Percentiles rank a stretch among this genome's conserved stretches.
Conservation (phyloP, 148 eudicot species). For the Chenopodium suecicum region DNA sequence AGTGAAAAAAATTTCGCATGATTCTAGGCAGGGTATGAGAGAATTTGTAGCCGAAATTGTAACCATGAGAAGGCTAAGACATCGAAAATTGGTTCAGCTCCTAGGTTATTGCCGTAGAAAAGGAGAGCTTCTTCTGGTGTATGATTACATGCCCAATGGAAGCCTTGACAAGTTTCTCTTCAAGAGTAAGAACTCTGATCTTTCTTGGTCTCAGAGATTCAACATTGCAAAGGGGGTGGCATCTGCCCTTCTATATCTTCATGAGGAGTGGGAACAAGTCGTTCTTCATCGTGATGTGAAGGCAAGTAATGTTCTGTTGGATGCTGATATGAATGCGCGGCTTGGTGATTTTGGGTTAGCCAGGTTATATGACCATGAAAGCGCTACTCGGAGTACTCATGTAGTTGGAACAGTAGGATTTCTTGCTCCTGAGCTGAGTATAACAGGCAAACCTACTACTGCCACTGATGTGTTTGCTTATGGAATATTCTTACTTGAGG, state of each 20-base stretch:
- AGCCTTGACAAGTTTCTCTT: slow-evolving; percentile 34
- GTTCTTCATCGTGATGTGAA: slow-evolving; percentile 27
- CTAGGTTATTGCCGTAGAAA: slow-evolving; percentile 36
- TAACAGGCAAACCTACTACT: slow-evolving; percentile 19
- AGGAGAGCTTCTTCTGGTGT: slow-evolving; percentile 33
- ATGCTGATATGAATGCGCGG: slow-evolving; percentile 22
- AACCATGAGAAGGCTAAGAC: slow-evolving; percentile 33
- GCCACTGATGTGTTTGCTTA: slow-evolving; percentile 29
- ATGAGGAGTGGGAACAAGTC: slow-evolving; percentile 29
- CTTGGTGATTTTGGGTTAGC: slow-evolving; percentile 39
- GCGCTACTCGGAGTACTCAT: slow-evolving; percentile 20
- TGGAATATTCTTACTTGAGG: slow-evolving; percentile 26
- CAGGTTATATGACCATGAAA: slow-evolving; percentile 25
- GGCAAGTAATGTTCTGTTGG: slow-evolving; percentile 25
- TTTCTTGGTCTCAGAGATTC: slow-evolving; percentile 22
- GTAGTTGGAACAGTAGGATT: slow-evolving; percentile 31
- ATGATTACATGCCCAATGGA: slow-evolving; percentile 37
- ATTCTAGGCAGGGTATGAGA: slow-evolving; percentile 25
- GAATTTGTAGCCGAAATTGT: slow-evolving; percentile 29
- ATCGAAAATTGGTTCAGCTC: slow-evolving; percentile 34
- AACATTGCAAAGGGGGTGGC: slow-evolving; percentile 32
- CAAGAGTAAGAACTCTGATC: neutral
- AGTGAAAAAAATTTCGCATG: slow-evolving; percentile 27
- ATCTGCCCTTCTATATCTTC: slow-evolving; percentile 28
- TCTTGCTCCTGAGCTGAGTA: slow-evolving; percentile 29